phyloP scores from a whole-genome alignment of 2,329 filamentous ascomycete species.

The Trichophyton simii region DNA sequence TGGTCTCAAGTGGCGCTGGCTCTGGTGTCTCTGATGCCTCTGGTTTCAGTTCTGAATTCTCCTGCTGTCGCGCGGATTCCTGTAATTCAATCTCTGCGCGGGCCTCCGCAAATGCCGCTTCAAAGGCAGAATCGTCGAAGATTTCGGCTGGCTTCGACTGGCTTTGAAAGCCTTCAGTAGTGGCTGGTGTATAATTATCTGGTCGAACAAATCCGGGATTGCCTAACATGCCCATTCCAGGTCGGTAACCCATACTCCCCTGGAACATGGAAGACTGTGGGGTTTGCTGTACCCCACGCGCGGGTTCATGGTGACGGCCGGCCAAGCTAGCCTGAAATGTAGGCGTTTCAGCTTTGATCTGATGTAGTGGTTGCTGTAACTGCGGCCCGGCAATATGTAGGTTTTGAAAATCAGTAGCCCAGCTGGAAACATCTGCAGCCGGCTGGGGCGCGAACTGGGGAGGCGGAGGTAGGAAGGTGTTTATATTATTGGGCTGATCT shows the following conservation, averaged over 20 bases:
- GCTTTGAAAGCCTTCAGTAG: background rate
- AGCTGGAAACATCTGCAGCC: slow-evolving; percentile 21
- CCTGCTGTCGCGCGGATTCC: slow-evolving; percentile 13
- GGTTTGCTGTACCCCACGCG: slow-evolving; percentile 27
- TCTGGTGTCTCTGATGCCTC: no score
- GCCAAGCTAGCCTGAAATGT: slow-evolving; percentile 19
- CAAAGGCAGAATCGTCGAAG: slow-evolving; percentile 36
- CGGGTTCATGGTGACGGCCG: slow-evolving; percentile 52
- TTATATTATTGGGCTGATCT: slow-evolving; percentile 28
- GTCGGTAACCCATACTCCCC: slow-evolving; percentile 4
- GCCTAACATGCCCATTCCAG: slow-evolving; percentile 1
- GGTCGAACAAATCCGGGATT: background rate
- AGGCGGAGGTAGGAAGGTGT: slow-evolving; percentile 19
- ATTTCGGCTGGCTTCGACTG: slow-evolving; percentile 15
- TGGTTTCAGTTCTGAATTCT: background rate
- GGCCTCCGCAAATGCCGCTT: slow-evolving; percentile 33
- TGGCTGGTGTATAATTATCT: background rate
- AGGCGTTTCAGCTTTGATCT: slow-evolving; percentile 31
- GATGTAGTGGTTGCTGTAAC: slow-evolving; percentile 37
- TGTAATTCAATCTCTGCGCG: slow-evolving; percentile 26
- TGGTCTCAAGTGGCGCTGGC: slow-evolving; percentile 12
- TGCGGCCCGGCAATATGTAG: slow-evolving; percentile 29
- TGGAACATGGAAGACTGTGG: slow-evolving; percentile 10
- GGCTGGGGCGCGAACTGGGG: slow-evolving; percentile 21
- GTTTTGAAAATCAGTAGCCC: slow-evolving; percentile 38